Evolutionary conservation across 805 yeast species (phyloP).

Genomic region (Hanseniaspora vineae): DNA sequence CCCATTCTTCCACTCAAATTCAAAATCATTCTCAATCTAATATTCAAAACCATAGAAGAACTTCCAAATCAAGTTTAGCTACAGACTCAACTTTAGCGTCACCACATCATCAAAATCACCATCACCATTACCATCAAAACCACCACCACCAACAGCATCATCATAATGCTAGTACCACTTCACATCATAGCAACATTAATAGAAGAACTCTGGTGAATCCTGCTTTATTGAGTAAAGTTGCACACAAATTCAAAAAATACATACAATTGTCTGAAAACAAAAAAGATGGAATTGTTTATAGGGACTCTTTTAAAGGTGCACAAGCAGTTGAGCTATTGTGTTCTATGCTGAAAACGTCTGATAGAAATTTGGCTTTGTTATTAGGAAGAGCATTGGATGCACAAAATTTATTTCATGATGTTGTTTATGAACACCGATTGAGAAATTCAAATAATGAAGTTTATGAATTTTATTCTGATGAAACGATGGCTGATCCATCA

Average conservation of each 20-base stretch:
- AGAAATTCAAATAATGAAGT: conserved; percentile 82
- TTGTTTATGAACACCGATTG: conserved; percentile 83
- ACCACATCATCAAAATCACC: neutral
- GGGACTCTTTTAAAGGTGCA: conserved; percentile 86
- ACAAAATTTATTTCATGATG: conserved; percentile 89
- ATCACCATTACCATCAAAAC: neutral
- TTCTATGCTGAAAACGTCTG: conserved; percentile 75
- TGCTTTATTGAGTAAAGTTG: conserved; percentile 77
- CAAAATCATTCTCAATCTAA: neutral
- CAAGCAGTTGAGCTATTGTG: conserved; percentile 91
- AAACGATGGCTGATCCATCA: neutral
- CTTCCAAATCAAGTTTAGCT: neutral
- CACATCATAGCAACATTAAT: neutral
- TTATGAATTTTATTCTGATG: conserved; percentile 55
- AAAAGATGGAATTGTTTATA: conserved; percentile 83
- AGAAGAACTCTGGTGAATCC: conserved; percentile 51
- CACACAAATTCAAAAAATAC: conserved; percentile 58
- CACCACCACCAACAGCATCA: too few species aligned
- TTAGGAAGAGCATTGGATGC: conserved; percentile 90
- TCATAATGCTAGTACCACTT: neutral
- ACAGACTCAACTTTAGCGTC: neutral
- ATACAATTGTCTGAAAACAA: conserved; percentile 63
- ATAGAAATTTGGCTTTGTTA: conserved; percentile 76
- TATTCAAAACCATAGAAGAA: neutral
- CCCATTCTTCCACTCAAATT: neutral